These are phyloP conservation scores for Nelumbo lutea DNA, from an alignment of 164 flowering plant genomes.

Conservation along the genomic window DNA sequence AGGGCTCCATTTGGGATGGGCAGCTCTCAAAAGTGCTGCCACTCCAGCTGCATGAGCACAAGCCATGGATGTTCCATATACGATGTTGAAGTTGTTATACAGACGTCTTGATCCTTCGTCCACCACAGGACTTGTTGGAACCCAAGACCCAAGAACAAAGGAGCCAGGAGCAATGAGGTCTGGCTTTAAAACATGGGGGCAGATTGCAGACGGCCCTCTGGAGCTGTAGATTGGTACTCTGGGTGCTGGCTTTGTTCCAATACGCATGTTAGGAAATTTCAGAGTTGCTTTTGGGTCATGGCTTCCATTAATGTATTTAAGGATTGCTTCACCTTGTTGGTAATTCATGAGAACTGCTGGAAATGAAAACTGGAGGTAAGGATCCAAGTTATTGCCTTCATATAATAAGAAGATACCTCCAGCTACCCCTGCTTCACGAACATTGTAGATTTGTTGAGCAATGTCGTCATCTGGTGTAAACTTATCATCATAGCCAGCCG, in stretches of 20 bases:
- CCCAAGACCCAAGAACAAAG: conserved; percentile 40
- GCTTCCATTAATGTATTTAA: conserved; percentile 22
- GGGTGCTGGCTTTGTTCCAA: conserved; percentile 51
- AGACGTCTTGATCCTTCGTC: conserved; percentile 13
- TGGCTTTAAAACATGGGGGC: conserved; percentile 20
- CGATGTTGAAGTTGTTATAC: conserved; percentile 27
- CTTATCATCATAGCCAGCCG: neutral
- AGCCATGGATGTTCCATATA: conserved; percentile 40
- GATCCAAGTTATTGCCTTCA: conserved; percentile 6
- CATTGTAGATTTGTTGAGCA: conserved; percentile 5
- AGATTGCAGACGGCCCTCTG: neutral
- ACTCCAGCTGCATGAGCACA: conserved; percentile 37
- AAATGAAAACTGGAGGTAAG: neutral
- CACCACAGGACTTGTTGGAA: conserved; percentile 7
- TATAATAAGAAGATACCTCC: conserved; percentile 43
- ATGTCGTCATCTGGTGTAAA: neutral
- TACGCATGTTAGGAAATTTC: conserved; percentile 24
- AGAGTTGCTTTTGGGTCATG: conserved; percentile 22
- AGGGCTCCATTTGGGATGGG: conserved; percentile 42
- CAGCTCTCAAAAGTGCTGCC: conserved; percentile 35
- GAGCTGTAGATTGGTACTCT: conserved; percentile 28
- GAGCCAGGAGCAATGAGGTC: conserved; percentile 7
- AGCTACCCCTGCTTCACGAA: conserved; percentile 12
- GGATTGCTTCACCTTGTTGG: conserved; percentile 15
- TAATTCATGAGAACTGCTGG: conserved; percentile 29